phyloP scores from a whole-genome alignment of 139 green algal species.

The Edaphochlamys debaryana region DNA sequence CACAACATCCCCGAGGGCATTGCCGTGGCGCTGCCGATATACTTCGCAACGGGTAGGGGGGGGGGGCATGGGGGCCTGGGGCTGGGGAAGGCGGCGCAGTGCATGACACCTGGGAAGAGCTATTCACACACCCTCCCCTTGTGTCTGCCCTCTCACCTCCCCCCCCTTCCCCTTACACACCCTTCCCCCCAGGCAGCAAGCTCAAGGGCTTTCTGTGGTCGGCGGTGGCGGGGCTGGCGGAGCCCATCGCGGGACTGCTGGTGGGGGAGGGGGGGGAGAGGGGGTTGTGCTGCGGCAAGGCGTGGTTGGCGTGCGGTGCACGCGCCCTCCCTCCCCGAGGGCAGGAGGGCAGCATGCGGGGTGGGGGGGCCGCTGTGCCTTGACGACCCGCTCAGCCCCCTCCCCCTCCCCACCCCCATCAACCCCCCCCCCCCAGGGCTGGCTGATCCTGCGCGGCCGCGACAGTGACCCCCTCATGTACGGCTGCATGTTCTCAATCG shows the following conservation, averaged over 20 bases:
- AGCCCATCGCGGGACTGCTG: neutral
- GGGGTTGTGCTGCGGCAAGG: too few species aligned
- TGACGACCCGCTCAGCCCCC: too few species aligned
- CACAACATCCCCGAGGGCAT: constrained; percentile 75
- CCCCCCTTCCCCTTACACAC: too few species aligned
- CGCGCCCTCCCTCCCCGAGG: too few species aligned
- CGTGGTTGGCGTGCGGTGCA: too few species aligned
- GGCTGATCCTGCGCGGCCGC: constrained; percentile 19
- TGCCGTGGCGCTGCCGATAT: neutral
- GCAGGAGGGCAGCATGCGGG: neutral
- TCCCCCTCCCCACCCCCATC: neutral
- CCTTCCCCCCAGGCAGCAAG: too few species aligned
- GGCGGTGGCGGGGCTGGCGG: neutral
- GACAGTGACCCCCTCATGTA: constrained; percentile 45
- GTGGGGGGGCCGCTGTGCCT: too few species aligned
- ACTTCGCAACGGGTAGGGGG: neutral
- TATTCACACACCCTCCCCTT: too few species aligned
- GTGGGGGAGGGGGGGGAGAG: neutral
- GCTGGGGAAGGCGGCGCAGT: too few species aligned
- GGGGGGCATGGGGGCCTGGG: too few species aligned
- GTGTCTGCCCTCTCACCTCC: too few species aligned
- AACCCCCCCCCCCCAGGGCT: constrained; percentile 45
- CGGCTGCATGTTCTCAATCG: constrained; percentile 74
- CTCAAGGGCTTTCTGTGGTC: neutral
- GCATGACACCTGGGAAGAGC: too few species aligned